A percentile compares a stretch with the other conserved stretches of the same genome.
Evolutionary conservation across 352 stramenopile species (phyloP).

Genomic region (Phytophthora boehmeriae): DNA sequence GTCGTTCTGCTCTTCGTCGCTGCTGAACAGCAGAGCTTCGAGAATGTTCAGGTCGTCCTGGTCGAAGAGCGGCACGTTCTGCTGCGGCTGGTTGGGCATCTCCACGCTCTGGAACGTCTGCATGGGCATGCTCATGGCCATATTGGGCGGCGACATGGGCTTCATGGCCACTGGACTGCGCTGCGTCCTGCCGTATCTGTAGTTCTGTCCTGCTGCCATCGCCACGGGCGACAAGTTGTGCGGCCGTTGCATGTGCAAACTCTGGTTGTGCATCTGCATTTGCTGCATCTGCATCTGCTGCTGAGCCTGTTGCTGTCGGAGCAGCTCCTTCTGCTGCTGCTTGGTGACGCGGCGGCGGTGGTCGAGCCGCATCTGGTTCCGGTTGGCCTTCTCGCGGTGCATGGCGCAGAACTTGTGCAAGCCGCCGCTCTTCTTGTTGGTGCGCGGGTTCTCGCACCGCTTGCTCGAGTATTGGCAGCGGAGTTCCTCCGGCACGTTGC

Average conservation of each 20-base stretch:
- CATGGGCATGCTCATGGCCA: slow-evolving; percentile 32
- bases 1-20: slow-evolving; percentile 50
- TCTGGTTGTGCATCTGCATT: slow-evolving; percentile 31
- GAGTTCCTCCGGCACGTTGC: slow-evolving; percentile 37
- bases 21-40: slow-evolving; percentile 59
- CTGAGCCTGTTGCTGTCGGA: slow-evolving; percentile 45
- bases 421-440: slow-evolving; percentile 68
- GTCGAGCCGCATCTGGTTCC: slow-evolving; percentile 75
- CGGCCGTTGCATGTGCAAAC: slow-evolving; percentile 15
- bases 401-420: slow-evolving; percentile 78
- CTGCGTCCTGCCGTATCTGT: slow-evolving; percentile 25
- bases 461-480: slow-evolving; percentile 82
- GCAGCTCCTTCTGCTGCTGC: slow-evolving; percentile 49
- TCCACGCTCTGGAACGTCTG: slow-evolving; percentile 10
- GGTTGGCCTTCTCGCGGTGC: slow-evolving; percentile 75
- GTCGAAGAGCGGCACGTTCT: slow-evolving; percentile 43
- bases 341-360: slow-evolving; percentile 60
- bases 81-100: slow-evolving; percentile 8
- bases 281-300: slow-evolving; percentile 36
- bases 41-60: slow-evolving; percentile 56
- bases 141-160: slow-evolving; percentile 32
- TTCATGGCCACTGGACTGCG: slow-evolving; percentile 12
- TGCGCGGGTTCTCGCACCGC: slow-evolving; percentile 59
- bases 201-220: slow-evolving; percentile 43
- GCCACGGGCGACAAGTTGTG: slow-evolving; percentile 19